phyloP scores from a whole-genome alignment of 208 protist genomes.

The Herpetomonas samuelpessoai region DNA sequence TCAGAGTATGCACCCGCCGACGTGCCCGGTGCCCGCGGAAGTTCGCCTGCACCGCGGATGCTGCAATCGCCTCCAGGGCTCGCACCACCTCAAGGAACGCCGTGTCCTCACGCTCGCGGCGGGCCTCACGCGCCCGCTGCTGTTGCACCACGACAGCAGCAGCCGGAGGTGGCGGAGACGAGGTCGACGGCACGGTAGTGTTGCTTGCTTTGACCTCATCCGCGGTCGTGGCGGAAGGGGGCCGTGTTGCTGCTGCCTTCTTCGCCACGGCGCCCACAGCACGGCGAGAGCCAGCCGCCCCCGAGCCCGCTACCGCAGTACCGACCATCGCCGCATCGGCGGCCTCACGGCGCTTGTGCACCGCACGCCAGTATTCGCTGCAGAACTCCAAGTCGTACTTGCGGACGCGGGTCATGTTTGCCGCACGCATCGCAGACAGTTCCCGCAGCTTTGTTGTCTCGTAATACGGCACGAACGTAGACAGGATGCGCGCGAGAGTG shows the following conservation, averaged over 20 bases:
- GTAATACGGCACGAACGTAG: conserved; percentile 58
- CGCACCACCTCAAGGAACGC: conserved; percentile 60
- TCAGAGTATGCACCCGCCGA: neutral
- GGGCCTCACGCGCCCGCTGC: conserved; percentile 3
- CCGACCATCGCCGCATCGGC: neutral
- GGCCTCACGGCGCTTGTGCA: conserved; percentile 3
- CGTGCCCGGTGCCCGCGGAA: conserved; percentile 42
- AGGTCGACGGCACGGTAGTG: too few species aligned
- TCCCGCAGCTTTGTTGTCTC: conserved; percentile 39
- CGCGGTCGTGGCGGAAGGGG: neutral
- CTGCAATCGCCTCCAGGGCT: conserved; percentile 37
- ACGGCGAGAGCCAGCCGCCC: conserved; percentile 5
- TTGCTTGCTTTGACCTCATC: neutral
- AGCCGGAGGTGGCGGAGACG: neutral
- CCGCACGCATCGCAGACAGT: conserved; percentile 26
- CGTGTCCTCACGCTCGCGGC: conserved; percentile 63
- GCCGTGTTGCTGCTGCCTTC: neutral
- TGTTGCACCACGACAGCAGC: neutral
- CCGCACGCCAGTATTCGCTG: conserved; percentile 36
- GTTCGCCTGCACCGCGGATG: conserved; percentile 61
- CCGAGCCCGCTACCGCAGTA: neutral
- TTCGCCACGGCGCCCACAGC: neutral
- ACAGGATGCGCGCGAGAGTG: conserved; percentile 67
- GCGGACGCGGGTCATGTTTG: conserved; percentile 21
- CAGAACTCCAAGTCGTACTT: conserved; percentile 35